phyloP scores from a whole-genome alignment of 805 yeast species.

The Ascoidea asiatica region DNA sequence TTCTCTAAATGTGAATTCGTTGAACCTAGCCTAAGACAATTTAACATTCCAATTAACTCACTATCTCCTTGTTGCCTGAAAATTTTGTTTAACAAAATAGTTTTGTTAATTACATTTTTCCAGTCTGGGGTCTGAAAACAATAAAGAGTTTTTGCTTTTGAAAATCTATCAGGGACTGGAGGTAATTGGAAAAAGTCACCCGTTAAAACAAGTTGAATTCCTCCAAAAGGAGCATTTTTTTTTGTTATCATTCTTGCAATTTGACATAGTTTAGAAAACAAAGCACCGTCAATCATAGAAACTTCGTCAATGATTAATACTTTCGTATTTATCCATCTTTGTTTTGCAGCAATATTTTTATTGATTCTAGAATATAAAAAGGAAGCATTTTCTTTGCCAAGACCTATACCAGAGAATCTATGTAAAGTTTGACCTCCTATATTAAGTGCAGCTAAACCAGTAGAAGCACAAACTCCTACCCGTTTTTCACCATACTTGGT shows the following conservation, averaged over 20 bases:
- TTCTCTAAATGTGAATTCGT: conserved; percentile 32
- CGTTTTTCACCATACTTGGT: conserved; percentile 28
- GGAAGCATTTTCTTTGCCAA: conserved; percentile 42
- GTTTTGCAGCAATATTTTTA: conserved; percentile 31
- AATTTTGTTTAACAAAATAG: conserved; percentile 48
- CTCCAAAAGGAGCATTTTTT: conserved; percentile 54
- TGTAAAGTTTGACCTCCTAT: conserved; percentile 71
- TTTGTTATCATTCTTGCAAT: conserved; percentile 41
- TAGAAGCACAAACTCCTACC: conserved; percentile 73
- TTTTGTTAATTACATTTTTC: conserved; percentile 40
- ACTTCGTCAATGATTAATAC: conserved; percentile 69
- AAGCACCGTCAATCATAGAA: conserved; percentile 64
- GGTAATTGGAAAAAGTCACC: conserved; percentile 81
- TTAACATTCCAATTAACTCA: conserved; percentile 57
- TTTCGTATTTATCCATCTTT: conserved; percentile 40
- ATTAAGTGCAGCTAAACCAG: conserved; percentile 75
- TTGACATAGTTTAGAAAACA: conserved; percentile 48
- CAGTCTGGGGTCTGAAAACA: conserved; percentile 58
- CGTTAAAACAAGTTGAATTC: conserved; percentile 60
- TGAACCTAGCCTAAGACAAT: conserved; percentile 56
- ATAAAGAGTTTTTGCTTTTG: conserved; percentile 24
- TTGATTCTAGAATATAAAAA: conserved; percentile 37
- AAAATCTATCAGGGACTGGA: conserved; percentile 36
- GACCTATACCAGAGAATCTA: conserved; percentile 66
- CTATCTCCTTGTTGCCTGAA: conserved; percentile 70